A percentile compares a stretch with the other conserved stretches of the same genome.
phyloP scores from a whole-genome alignment of 352 stramenopile genomes.

The Pythium sp. region DNA sequence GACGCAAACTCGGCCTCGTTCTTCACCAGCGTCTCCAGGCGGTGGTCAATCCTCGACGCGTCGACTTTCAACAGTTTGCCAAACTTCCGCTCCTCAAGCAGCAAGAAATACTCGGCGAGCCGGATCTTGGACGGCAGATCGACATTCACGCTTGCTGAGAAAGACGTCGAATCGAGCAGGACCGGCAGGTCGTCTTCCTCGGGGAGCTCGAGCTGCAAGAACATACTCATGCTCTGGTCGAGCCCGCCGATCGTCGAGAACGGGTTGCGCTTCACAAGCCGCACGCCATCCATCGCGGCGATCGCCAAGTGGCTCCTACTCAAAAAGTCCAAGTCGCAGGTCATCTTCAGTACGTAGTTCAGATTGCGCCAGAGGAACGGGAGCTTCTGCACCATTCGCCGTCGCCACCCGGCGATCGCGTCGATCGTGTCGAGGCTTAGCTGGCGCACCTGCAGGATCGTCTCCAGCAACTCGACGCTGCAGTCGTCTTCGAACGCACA shows the following conservation, averaged over 20 bases:
- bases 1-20: conserved; percentile 59
- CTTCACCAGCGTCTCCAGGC: conserved; percentile 53
- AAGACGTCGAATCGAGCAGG: conserved; percentile 53
- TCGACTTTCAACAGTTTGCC: conserved; percentile 35
- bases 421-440: conserved; percentile 54
- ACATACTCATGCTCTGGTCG: conserved; percentile 54
- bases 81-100: conserved; percentile 55
- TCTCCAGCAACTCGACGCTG: conserved; percentile 42
- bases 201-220: conserved; percentile 54
- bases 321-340: conserved; percentile 68
- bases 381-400: conserved; percentile 52
- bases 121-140: conserved; percentile 48
- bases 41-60: conserved; percentile 29
- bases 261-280: conserved; percentile 56
- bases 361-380: conserved; percentile 59
- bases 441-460: conserved; percentile 42
- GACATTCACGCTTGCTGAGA: conserved; percentile 28
- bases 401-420: conserved; percentile 54
- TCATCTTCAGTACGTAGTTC: conserved; percentile 76
- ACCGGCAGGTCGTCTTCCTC: conserved; percentile 53
- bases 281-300: conserved; percentile 52
- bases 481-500: conserved; percentile 47
- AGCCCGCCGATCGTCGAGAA: conserved; percentile 71
- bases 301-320: conserved; percentile 57
- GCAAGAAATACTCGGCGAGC: conserved; percentile 51